phyloP scores from a whole-genome alignment of 768 basidiomycete species.

The Termitomyces sp. region DNA sequence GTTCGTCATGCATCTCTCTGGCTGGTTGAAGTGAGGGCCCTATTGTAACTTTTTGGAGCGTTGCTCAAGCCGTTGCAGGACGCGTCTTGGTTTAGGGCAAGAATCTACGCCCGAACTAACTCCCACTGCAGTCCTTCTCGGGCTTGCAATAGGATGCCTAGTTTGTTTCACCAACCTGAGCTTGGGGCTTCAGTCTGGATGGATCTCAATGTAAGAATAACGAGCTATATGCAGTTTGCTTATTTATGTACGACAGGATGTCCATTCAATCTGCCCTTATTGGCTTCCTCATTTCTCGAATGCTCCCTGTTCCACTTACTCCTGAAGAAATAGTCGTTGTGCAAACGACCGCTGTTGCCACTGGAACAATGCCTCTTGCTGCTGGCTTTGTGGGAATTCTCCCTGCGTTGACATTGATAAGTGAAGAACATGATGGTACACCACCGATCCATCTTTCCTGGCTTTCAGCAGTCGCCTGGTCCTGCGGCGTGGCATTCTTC shows the following conservation, averaged over 20 bases:
- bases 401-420: slow-evolving; percentile 81
- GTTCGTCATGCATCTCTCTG: slow-evolving; percentile 3
- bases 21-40: slow-evolving; percentile 10
- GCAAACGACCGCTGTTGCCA: slow-evolving; percentile 94
- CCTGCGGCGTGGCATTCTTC: slow-evolving; percentile 89
- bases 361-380: slow-evolving; percentile 84
- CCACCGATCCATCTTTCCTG: slow-evolving; percentile 72
- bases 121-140: slow-evolving; percentile 61
- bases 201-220: slow-evolving; percentile 75
- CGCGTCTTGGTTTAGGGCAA: slow-evolving; percentile 3
- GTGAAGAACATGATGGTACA: slow-evolving; percentile 67
- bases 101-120: slow-evolving; percentile 36
- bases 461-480: slow-evolving; percentile 77
- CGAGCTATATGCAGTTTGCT: not conserved
- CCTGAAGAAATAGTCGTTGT: slow-evolving; percentile 92
- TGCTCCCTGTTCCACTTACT: slow-evolving; percentile 69
- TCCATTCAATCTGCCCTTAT: slow-evolving; percentile 92
- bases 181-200: slow-evolving; percentile 83
- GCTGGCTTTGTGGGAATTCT: slow-evolving; percentile 89
- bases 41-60: not conserved
- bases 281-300: slow-evolving; percentile 78
- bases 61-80: not conserved
- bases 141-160: slow-evolving; percentile 79
- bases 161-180: slow-evolving; percentile 92
- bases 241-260: slow-evolving; percentile 59